Percentiles rank a stretch among this genome's conserved stretches.
Conservation (phyloP, 2,329 filamentous ascomycete genomes). For the Xylaria sp. region DNA sequence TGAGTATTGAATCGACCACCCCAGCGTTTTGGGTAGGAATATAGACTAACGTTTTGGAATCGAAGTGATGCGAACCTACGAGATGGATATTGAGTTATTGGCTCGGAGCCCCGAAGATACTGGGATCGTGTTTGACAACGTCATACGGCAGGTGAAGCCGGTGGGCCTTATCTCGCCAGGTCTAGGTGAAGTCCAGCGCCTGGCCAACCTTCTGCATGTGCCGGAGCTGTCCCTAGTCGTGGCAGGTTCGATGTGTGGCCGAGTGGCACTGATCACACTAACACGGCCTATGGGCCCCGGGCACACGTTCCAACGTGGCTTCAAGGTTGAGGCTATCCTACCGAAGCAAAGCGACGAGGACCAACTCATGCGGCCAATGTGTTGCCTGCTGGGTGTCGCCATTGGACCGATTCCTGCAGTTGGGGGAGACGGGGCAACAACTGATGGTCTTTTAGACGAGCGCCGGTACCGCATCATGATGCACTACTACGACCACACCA, state of each 20-base stretch:
- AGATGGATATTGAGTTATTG: constrained; percentile 45
- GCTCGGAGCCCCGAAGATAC: constrained; percentile 26
- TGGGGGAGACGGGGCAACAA: constrained; percentile 3
- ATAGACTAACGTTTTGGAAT: constrained; percentile 20
- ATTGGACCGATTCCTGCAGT: constrained; percentile 55
- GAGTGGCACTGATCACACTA: constrained; percentile 56
- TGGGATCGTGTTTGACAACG: constrained; percentile 32
- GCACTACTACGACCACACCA: constrained; percentile 64
- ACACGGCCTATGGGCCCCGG: constrained; percentile 39
- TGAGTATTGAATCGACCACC: constrained; percentile 3
- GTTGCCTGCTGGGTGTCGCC: constrained; percentile 61
- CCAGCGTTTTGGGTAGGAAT: not conserved
- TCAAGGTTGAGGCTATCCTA: constrained; percentile 50
- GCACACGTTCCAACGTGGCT: constrained; percentile 37
- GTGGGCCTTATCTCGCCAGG: constrained; percentile 25
- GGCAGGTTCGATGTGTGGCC: constrained; percentile 60
- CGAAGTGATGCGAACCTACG: constrained; percentile 44
- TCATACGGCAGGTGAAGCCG: constrained; percentile 24
- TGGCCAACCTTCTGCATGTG: constrained; percentile 60
- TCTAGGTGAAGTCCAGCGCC: constrained; percentile 36
- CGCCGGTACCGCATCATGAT: constrained; percentile 60
- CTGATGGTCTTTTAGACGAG: constrained; percentile 28
- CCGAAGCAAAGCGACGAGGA: constrained; percentile 45
- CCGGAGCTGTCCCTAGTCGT: constrained; percentile 67
- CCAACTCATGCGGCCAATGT: constrained; percentile 38